Base-by-base conservation (phyloP, 495 filamentous ascomycete genomes). In the Tuber aestivum region DNA sequence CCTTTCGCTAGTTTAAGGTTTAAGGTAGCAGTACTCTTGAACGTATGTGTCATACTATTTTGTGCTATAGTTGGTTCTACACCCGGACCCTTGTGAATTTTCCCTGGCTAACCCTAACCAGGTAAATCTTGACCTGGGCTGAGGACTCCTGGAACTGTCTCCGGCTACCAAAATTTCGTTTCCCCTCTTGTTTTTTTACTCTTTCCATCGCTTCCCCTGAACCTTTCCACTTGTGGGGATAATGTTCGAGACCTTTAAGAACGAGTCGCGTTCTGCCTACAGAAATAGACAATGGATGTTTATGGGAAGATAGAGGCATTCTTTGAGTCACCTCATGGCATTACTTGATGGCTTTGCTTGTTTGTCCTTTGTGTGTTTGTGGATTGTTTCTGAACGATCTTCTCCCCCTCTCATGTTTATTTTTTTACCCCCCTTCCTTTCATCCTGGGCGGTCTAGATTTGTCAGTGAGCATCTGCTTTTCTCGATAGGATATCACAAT, bases 291-390 rank as follows among this genome's bases (percentile, higher is more conserved):
- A 35, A 27, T 48, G 35, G 41, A 72, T 16, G 56, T 48, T n/a
- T 69, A 72, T 48, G 27, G 14, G 84, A 85, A 83, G 83, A 77
- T 83, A 84, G 78, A 76, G 80, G 82, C 38, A 40, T 40, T 40
- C 38, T 40, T 45, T 83, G 85, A 79, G 78, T 79, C 80, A 84
- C 84, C 80, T 76, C 82, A 80, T 85, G 86, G 86, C 77, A 80
- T 84, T 77, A 83, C 76, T 76, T 80, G 82, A 85, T 83, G 84
- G 84, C 84, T 83, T 85, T 83, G 80, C 83, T 85, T 40, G 38
- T 40, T 40, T 40, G 38, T 40, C 38, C 38, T 40, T 40, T 40
- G 82, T 82, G 84, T 77, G 74, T 81, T 78, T 78, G 79, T 78
- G 74, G 75, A 83, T 81, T 78, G 76, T 81, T 77, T 80, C 73